Evolutionary conservation across 257 asterid species (phyloP).

Genomic region (Orobanche coerulescens): DNA sequence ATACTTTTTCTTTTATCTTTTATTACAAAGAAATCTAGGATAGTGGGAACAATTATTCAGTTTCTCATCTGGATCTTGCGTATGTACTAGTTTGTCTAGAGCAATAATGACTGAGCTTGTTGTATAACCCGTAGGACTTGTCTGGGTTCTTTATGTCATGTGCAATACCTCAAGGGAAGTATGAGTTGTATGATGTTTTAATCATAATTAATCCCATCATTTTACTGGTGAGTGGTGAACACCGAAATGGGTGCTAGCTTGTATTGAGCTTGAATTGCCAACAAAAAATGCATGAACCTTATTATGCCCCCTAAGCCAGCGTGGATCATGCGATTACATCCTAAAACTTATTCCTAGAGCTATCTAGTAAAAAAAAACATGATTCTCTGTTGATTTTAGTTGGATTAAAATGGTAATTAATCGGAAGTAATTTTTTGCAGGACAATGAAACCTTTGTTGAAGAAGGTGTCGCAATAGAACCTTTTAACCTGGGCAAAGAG

Average conservation of each 20-base stretch:
- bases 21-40: not conserved
- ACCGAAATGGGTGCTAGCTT: not conserved
- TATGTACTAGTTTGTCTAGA: not conserved
- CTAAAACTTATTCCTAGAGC: not conserved
- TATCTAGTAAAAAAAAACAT: not conserved
- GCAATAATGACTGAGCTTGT: not conserved
- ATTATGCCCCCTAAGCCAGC: not conserved
- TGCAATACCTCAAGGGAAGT: not conserved
- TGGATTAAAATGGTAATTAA: slow-evolving; percentile 6
- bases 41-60: not conserved
- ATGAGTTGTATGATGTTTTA: not conserved
- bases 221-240: not conserved
- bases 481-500: slow-evolving; percentile 80
- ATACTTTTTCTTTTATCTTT: not conserved
- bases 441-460: slow-evolving; percentile 61
- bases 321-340: slow-evolving; percentile 3
- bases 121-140: not conserved
- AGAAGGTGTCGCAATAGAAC: slow-evolving; percentile 68
- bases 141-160: not conserved
- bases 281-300: not conserved
- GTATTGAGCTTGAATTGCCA: not conserved
- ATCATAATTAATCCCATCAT: not conserved
- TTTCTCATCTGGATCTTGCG: not conserved
- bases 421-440: slow-evolving; percentile 42
- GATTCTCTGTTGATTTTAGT: not conserved